Evolutionary conservation across 2,329 filamentous ascomycete species (phyloP).

Genomic region (Rutstroemia sp.): DNA sequence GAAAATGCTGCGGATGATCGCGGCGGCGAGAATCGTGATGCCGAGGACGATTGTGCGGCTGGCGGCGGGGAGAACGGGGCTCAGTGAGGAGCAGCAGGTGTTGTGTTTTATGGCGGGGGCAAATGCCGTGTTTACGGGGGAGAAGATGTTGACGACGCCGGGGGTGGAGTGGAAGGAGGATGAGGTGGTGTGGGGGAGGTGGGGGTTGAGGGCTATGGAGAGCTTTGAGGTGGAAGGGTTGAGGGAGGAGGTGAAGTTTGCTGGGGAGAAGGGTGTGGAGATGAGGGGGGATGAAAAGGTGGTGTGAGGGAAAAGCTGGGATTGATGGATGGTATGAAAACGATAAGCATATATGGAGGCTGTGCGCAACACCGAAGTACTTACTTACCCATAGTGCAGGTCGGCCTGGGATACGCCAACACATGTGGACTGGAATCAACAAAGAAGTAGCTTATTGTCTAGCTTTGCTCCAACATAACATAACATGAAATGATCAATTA

Average conservation of each 20-base stretch:
- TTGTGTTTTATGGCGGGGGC: slow-evolving; percentile 86
- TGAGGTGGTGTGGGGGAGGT: slow-evolving; percentile 71
- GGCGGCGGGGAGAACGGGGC: slow-evolving; percentile 74
- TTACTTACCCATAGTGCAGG: too few species aligned
- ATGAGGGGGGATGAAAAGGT: neutral
- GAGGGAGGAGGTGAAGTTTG: neutral
- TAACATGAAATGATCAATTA: too few species aligned
- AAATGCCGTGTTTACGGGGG: slow-evolving; percentile 90
- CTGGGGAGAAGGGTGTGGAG: neutral
- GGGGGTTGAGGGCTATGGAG: slow-evolving; percentile 75
- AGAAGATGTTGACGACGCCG: slow-evolving; percentile 92
- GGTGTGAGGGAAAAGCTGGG: too few species aligned
- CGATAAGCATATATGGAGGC: too few species aligned
- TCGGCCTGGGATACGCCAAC: too few species aligned
- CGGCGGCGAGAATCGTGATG: slow-evolving; percentile 76
- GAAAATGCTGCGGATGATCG: slow-evolving; percentile 72
- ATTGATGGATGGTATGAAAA: too few species aligned
- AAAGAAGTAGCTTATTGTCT: too few species aligned
- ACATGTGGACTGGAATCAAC: too few species aligned
- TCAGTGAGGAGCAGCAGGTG: slow-evolving; percentile 83
- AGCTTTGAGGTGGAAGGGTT: slow-evolving; percentile 28
- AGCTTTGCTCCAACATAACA: too few species aligned
- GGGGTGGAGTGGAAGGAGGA: slow-evolving; percentile 91
- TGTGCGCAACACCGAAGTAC: too few species aligned
- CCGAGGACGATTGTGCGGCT: slow-evolving; percentile 80